A percentile compares a stretch with the other conserved stretches of the same genome.
These are phyloP conservation scores for Selaginella moellendorffii DNA, from an alignment of 75 land plant genomes.

Conservation along the genomic window DNA sequence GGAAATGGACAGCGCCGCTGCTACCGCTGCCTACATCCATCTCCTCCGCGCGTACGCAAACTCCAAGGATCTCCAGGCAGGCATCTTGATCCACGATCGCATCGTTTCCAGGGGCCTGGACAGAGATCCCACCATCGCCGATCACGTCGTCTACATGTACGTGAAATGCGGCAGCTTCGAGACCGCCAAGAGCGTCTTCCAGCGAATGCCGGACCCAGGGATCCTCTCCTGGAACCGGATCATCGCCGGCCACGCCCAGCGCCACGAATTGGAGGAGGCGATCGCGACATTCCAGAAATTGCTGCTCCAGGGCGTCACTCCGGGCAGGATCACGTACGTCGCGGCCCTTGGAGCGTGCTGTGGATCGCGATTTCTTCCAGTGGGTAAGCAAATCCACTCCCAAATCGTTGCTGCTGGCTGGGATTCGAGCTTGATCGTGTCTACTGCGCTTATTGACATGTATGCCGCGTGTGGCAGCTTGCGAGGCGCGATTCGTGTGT, in stretches of 20 bases:
- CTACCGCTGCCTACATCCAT: too few relatives aligned
- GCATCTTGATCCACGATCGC: background rate
- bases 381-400: background rate
- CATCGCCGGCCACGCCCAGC: background rate
- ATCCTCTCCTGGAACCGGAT: conserved; percentile 6
- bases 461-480: background rate
- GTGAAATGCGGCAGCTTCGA: background rate
- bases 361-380: background rate
- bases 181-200: background rate
- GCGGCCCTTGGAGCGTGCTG: background rate
- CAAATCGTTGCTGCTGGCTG: background rate
- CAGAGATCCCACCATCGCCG: background rate
- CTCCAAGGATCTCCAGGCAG: background rate
- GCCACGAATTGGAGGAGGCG: background rate
- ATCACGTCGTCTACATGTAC: background rate
- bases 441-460: background rate
- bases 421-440: background rate
- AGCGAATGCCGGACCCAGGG: background rate
- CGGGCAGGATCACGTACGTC: background rate
- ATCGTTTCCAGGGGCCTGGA: background rate
- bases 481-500: background rate
- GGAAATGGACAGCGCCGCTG: too few relatives aligned
- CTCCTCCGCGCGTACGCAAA: background rate
- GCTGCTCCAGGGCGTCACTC: background rate
- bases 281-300: background rate